Evolutionary conservation across 768 basidiomycete genomes (phyloP).

Genomic region (Xerocomellus amylosporus): DNA sequence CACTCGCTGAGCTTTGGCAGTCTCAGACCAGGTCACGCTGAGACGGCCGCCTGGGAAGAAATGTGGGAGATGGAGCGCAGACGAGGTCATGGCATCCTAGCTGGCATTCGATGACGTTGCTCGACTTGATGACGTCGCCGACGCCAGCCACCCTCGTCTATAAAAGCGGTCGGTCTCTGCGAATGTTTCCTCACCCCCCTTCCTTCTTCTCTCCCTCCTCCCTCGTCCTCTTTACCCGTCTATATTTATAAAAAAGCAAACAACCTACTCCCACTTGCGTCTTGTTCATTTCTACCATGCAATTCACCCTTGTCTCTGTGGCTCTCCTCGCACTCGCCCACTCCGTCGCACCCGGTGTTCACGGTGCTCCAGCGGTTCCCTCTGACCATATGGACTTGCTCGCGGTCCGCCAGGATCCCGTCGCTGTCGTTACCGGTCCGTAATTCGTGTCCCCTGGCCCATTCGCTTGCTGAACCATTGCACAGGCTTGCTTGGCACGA

Average conservation of each 20-base stretch:
- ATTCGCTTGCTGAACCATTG: neutral
- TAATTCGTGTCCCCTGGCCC: neutral
- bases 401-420: neutral
- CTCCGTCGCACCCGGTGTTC: slow-evolving; percentile 14
- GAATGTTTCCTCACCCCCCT: slow-evolving; percentile 9
- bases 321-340: slow-evolving; percentile 19
- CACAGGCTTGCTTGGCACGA: neutral
- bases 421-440: neutral
- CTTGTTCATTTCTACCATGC: slow-evolving; percentile 28
- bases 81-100: slow-evolving; percentile 29
- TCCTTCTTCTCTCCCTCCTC: slow-evolving; percentile 1
- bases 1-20: slow-evolving; percentile 50
- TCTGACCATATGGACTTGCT: slow-evolving; percentile 2
- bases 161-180: slow-evolving; percentile 14
- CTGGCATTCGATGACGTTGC: slow-evolving; percentile 20
- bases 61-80: slow-evolving; percentile 62
- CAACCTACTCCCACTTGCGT: slow-evolving; percentile 18
- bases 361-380: slow-evolving; percentile 14
- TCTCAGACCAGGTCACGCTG: neutral
- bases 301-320: slow-evolving; percentile 17
- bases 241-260: slow-evolving; percentile 14
- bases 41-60: slow-evolving; percentile 41
- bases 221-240: slow-evolving; percentile 9
- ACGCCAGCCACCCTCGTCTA: slow-evolving; percentile 11
- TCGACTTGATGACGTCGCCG: slow-evolving; percentile 4